Conservation (phyloP, 225 moss, liverwort and hornwort species). For the Straminergon stramineum region DNA sequence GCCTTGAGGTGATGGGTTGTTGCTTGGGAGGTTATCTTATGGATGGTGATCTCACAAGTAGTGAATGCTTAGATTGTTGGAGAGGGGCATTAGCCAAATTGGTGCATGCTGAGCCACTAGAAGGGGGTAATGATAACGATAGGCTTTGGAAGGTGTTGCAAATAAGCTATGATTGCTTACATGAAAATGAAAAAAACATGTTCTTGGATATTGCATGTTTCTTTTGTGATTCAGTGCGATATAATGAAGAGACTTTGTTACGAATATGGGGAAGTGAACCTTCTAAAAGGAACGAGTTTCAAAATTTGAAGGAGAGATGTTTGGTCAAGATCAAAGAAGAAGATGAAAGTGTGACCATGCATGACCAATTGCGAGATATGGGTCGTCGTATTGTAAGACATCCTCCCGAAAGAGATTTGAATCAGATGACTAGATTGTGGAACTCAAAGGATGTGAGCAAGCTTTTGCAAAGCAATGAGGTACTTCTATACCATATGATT, state of each 20-base stretch:
- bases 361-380: not conserved
- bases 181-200: not conserved
- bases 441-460: not conserved
- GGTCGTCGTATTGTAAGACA: not conserved
- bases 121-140: not conserved
- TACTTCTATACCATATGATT: not conserved
- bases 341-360: not conserved
- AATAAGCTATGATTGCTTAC: not conserved
- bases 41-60: not conserved
- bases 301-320: not conserved
- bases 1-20: not conserved
- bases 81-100: not conserved
- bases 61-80: not conserved
- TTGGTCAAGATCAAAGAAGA: not conserved
- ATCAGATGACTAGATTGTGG: not conserved
- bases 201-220: not conserved
- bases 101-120: accelerated
- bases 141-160: not conserved
- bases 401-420: not conserved
- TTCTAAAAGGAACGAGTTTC: accelerated
- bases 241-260: accelerated
- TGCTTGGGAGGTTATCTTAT: not conserved
- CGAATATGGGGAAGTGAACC: not conserved
- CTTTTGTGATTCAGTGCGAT: not conserved
- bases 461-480: not conserved